These are phyloP conservation scores for Solanum ahanhuiri DNA, from an alignment of 257 asterid species.

Conservation along the genomic window DNA sequence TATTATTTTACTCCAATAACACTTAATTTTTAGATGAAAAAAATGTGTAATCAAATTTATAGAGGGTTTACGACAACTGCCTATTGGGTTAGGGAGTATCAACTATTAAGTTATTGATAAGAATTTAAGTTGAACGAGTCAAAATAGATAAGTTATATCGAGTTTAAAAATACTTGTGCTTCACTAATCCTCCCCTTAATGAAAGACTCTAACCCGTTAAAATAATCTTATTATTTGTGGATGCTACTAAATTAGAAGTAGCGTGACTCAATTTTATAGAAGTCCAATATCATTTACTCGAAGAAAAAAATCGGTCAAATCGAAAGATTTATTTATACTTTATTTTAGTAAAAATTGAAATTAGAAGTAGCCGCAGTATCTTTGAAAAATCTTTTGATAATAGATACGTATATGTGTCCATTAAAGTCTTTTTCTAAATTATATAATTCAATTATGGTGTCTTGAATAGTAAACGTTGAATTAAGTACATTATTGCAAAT, in stretches of 20 bases:
- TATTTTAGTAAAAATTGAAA: not conserved
- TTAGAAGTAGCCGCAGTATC: not conserved
- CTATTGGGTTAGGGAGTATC: too few relatives aligned
- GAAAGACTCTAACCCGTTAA: too few relatives aligned
- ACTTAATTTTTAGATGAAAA: too few relatives aligned
- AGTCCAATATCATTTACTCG: not conserved
- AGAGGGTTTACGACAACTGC: too few relatives aligned
- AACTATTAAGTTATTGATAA: not conserved
- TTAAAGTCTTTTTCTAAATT: not conserved
- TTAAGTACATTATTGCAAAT: not conserved
- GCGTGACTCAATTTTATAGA: not conserved
- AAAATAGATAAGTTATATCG: too few relatives aligned
- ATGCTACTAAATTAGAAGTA: not conserved
- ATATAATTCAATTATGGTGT: not conserved
- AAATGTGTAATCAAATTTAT: too few relatives aligned
- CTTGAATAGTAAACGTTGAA: not conserved
- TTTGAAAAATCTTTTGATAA: not conserved
- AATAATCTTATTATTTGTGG: too few relatives aligned
- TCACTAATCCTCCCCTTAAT: too few relatives aligned
- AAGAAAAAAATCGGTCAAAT: not conserved
- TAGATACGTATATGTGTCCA: not conserved
- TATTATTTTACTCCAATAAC: too few relatives aligned
- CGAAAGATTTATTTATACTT: not conserved
- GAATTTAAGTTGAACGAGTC: not conserved
- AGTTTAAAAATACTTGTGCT: too few relatives aligned